Evolutionary conservation across 768 basidiomycete genomes (phyloP).

Genomic region (Naematelia aurantialba): DNA sequence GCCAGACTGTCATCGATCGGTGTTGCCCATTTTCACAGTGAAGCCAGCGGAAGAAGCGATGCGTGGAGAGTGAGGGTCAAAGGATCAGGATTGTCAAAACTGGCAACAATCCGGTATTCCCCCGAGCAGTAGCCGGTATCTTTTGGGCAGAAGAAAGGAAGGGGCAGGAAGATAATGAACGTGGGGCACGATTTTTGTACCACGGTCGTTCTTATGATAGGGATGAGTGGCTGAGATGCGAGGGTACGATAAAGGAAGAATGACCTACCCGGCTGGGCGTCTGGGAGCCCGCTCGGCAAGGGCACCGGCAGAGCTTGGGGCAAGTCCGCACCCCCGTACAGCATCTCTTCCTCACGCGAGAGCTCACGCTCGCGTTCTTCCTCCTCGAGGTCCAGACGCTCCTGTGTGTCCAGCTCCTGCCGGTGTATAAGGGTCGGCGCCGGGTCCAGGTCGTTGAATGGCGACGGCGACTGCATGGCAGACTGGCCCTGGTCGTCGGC

Average conservation of each 20-base stretch:
- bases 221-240: neutral
- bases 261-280: slow-evolving; percentile 1
- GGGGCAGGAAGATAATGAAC: too few species aligned
- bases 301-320: slow-evolving; percentile 4
- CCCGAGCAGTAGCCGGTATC: too few species aligned
- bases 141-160: too few species aligned
- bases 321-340: slow-evolving; percentile 2
- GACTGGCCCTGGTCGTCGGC: slow-evolving; percentile 11
- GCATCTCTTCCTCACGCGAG: neutral
- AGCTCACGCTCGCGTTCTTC: slow-evolving; percentile 33
- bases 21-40: too few species aligned
- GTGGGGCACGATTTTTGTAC: neutral
- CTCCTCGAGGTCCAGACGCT: slow-evolving; percentile 39
- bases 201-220: neutral
- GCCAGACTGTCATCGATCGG: too few species aligned
- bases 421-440: slow-evolving; percentile 20
- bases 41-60: too few species aligned
- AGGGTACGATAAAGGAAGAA: neutral
- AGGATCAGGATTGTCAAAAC: too few species aligned
- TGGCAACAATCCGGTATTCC: too few species aligned
- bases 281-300: neutral
- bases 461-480: slow-evolving; percentile 31
- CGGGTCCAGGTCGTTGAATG: slow-evolving; percentile 28
- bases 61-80: too few species aligned
- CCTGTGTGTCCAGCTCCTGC: slow-evolving; percentile 35